Conservation (phyloP, 345 rosid species). For the Bruguiera parviflora region DNA sequence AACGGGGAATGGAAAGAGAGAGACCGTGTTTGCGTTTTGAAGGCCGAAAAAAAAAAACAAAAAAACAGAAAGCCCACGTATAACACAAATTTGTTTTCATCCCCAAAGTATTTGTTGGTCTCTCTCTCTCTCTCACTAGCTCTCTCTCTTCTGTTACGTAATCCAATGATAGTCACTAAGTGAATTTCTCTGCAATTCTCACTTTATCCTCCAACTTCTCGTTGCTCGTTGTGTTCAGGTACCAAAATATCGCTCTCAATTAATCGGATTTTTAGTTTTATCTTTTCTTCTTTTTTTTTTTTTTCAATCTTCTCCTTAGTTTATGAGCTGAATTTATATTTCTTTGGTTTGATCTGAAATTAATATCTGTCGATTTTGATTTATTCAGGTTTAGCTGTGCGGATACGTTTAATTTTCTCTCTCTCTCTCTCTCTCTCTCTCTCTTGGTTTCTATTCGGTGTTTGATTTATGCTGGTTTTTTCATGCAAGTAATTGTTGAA, state of each 20-base stretch:
- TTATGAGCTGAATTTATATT: neutral
- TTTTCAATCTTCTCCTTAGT: neutral
- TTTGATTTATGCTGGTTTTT: neutral
- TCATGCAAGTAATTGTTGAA: neutral
- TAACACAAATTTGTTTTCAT: neutral
- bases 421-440: neutral
- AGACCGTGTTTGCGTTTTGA: neutral
- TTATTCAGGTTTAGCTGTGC: neutral
- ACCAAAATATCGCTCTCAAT: neutral
- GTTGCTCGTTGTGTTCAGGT: conserved; percentile 15
- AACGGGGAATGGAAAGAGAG: neutral
- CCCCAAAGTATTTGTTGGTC: neutral
- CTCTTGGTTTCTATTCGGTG: neutral
- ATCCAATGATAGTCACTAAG: neutral
- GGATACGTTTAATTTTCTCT: neutral
- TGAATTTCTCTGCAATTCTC: conserved; percentile 7
- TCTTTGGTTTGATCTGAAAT: conserved; percentile 9
- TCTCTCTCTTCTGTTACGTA: neutral
- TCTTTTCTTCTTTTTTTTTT: neutral
- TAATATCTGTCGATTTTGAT: neutral
- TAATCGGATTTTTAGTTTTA: neutral
- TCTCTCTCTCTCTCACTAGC: neutral
- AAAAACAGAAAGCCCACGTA: neutral
- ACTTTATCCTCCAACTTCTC: neutral
- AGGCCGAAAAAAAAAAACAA: neutral